Percentiles rank a stretch among this genome's conserved stretches.
Evolutionary conservation across 2,329 filamentous ascomycete species (phyloP).

Genomic region (Monilinia polystroma): DNA sequence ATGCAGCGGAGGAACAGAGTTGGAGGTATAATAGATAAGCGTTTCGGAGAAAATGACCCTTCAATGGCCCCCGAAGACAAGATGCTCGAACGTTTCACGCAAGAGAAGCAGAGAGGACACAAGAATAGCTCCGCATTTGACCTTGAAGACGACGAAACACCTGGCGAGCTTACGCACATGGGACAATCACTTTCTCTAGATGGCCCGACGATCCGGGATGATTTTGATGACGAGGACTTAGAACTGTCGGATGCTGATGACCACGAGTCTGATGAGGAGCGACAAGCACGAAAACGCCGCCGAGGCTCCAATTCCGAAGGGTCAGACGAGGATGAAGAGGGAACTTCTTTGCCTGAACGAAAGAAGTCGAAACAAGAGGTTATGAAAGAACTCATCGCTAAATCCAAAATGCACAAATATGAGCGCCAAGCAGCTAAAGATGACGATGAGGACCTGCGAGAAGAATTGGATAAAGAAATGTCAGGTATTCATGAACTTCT

Average conservation of each 20-base stretch:
- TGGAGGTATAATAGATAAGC: conserved; percentile 86
- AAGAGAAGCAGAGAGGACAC: conserved; percentile 77
- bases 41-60: conserved; percentile 94
- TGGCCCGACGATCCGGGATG: conserved; percentile 56
- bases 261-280: conserved; percentile 54
- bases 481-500: conserved; percentile 73
- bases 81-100: conserved; percentile 85
- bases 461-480: conserved; percentile 81
- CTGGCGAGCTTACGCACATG: conserved; percentile 74
- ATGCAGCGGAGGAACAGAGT: conserved; percentile 88
- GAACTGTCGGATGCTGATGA: conserved; percentile 57
- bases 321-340: conserved; percentile 51
- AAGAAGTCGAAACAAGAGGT: conserved; percentile 97
- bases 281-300: conserved; percentile 56
- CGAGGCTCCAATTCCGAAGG: conserved; percentile 50
- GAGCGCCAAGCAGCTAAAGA: conserved; percentile 91
- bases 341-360: conserved; percentile 64
- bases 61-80: conserved; percentile 91
- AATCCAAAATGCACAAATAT: conserved; percentile 93
- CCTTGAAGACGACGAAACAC: conserved; percentile 76
- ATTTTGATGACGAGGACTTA: conserved; percentile 78
- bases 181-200: conserved; percentile 72
- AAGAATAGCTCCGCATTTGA: conserved; percentile 84
- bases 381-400: conserved; percentile 96
- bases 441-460: conserved; percentile 83